Conservation (phyloP, 352 stramenopile species). For the Phytopythium chamaehyphon region DNA sequence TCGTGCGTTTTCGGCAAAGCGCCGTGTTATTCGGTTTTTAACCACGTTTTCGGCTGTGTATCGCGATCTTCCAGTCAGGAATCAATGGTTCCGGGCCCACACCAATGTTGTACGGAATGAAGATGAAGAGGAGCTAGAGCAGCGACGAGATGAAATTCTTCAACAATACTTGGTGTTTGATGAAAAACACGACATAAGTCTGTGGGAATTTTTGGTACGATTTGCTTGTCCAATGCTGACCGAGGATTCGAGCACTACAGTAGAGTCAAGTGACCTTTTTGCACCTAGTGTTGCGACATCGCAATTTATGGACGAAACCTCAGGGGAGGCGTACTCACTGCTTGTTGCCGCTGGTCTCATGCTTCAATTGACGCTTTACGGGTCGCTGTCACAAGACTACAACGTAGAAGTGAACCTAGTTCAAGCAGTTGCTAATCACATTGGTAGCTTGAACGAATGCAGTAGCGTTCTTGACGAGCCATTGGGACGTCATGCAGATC, state of each 20-base stretch:
- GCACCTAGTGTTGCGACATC: no score
- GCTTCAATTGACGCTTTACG: slow-evolving; percentile 27
- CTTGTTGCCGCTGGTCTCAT: slow-evolving; percentile 20
- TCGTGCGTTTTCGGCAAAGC: slow-evolving; percentile 1
- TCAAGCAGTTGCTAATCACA: slow-evolving; percentile 22
- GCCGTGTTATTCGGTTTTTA: slow-evolving; percentile 28
- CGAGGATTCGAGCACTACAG: no score
- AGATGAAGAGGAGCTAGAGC: slow-evolving; percentile 48
- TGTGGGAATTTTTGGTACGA: slow-evolving; percentile 35
- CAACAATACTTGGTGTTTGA: slow-evolving; percentile 11
- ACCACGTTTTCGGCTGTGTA: slow-evolving; percentile 36
- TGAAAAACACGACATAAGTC: slow-evolving; percentile 22
- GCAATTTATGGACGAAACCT: no score
- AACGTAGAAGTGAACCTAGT: slow-evolving; percentile 6
- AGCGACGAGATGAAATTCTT: slow-evolving; percentile 53
- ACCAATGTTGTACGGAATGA: slow-evolving; percentile 10
- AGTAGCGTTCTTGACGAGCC: background rate
- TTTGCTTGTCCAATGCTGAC: slow-evolving; percentile 14
- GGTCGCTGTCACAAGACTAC: slow-evolving; percentile 10
- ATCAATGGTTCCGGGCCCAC: slow-evolving; percentile 7
- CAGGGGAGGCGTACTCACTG: no score
- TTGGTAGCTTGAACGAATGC: slow-evolving; percentile 23
- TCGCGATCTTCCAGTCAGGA: slow-evolving; percentile 18
- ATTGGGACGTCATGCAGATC: no score
- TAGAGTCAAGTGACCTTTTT: no score